These are phyloP conservation scores for Scopulariopsis brevicaulis DNA, from an alignment of 2,329 filamentous ascomycete species.

Conservation along the genomic window DNA sequence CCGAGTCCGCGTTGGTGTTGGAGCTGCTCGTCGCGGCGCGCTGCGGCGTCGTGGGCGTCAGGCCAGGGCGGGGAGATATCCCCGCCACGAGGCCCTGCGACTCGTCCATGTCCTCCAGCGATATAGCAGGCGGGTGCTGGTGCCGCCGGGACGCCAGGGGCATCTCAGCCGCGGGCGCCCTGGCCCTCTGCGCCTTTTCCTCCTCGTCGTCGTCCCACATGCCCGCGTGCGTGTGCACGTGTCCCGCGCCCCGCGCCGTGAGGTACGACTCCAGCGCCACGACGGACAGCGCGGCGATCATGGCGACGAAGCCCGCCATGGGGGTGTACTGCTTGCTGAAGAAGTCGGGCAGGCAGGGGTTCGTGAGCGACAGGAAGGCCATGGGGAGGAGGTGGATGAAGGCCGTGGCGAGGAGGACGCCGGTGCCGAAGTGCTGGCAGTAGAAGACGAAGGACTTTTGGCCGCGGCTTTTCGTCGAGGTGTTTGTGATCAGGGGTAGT, in stretches of 20 bases:
- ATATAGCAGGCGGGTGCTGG: conserved; percentile 35
- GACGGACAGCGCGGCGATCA: conserved; percentile 71
- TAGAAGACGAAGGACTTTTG: conserved; percentile 52
- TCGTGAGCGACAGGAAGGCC: conserved; percentile 54
- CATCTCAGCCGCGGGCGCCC: background rate
- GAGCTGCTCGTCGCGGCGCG: conserved; percentile 20
- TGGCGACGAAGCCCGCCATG: conserved; percentile 71
- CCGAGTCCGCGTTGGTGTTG: background rate
- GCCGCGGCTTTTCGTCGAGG: conserved; percentile 42
- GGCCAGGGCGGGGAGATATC: conserved; percentile 45
- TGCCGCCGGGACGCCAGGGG: conserved; percentile 10
- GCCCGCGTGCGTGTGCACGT: conserved; percentile 44
- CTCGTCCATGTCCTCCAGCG: conserved; percentile 37
- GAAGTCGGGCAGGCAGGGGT: conserved; percentile 63
- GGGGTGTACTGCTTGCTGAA: conserved; percentile 73
- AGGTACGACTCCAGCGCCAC: conserved; percentile 85
- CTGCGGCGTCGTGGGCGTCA: conserved; percentile 26
- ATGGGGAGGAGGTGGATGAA: conserved; percentile 69
- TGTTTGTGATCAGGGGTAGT: conserved; percentile 53
- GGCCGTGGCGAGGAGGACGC: conserved; percentile 75
- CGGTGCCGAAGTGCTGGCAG: conserved; percentile 68
- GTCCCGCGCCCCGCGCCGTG: conserved; percentile 55
- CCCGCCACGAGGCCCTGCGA: conserved; percentile 45
- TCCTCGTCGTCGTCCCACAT: conserved; percentile 34
- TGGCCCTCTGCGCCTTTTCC: conserved; percentile 15